Conservation (phyloP, 306 rosid species). For the Delonix regia region DNA sequence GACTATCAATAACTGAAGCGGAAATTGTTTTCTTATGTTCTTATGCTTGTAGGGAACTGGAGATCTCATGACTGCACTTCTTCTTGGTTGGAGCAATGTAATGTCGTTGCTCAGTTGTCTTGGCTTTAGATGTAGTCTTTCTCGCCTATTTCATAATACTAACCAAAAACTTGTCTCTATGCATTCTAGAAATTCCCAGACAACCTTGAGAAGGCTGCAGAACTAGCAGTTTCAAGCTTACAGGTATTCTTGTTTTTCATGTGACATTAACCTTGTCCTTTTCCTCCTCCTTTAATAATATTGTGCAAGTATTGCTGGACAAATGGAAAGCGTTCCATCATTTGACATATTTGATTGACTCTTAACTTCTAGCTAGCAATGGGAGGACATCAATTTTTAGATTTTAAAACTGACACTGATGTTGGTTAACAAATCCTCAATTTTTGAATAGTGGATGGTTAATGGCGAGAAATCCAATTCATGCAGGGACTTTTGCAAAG, state of each 20-base stretch:
- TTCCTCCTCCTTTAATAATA: constrained; percentile 1
- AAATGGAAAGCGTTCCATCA: constrained; percentile 14
- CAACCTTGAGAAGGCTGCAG: constrained; percentile 70
- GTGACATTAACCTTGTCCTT: neutral
- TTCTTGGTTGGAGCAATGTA: constrained; percentile 96
- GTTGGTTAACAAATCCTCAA: neutral
- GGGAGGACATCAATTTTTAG: neutral
- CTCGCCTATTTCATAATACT: constrained; percentile 19
- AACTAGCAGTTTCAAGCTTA: constrained; percentile 84
- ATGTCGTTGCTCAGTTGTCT: constrained; percentile 35
- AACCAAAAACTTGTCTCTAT: constrained; percentile 23
- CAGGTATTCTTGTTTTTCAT: constrained; percentile 57
- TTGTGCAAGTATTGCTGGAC: neutral
- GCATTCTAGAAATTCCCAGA: constrained; percentile 69
- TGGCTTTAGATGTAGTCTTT: constrained; percentile 8
- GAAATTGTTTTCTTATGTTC: neutral
- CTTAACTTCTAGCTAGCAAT: neutral
- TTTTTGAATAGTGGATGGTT: constrained; percentile 5
- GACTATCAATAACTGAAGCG: constrained; percentile 5
- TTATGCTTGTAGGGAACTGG: constrained; percentile 76
- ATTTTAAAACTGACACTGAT: constrained; percentile 10
- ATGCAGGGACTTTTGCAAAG: constrained; percentile 71
- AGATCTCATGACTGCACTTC: constrained; percentile 83
- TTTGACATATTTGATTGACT: neutral
- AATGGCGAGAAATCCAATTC: constrained; percentile 16